Conservation (phyloP, 108 stramenopile genomes). For the Cylindrotheca closterium region DNA sequence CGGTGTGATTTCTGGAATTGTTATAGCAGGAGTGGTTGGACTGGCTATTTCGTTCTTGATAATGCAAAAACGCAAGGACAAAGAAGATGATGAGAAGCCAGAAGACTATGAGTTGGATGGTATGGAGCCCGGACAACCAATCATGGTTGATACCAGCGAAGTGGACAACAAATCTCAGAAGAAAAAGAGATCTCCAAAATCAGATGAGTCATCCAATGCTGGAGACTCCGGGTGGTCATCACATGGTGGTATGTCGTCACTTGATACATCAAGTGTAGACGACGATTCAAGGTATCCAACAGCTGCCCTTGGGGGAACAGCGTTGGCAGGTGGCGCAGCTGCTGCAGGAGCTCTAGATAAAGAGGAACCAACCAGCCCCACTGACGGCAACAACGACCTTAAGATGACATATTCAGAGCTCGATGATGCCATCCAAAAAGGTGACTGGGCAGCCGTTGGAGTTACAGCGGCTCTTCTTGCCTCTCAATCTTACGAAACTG, state of each 20-base stretch:
- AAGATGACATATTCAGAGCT: constrained; percentile 47
- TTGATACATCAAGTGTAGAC: constrained; percentile 61
- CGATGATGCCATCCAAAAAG: constrained; percentile 75
- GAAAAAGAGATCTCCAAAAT: background rate
- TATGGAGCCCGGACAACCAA: background rate
- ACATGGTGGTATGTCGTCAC: constrained; percentile 49
- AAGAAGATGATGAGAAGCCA: constrained; percentile 7
- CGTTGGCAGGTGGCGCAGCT: constrained; percentile 22
- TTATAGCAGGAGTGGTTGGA: constrained; percentile 29
- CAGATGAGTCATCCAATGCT: constrained; percentile 28
- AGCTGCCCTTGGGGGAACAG: constrained; percentile 51
- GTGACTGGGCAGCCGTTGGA: constrained; percentile 89
- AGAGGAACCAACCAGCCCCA: background rate
- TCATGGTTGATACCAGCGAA: background rate
- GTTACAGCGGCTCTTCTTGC: constrained; percentile 83
- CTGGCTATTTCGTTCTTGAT: constrained; percentile 5
- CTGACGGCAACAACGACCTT: constrained; percentile 7
- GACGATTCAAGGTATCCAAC: constrained; percentile 37
- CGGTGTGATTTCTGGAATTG: constrained; percentile 51
- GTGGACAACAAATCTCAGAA: constrained; percentile 5
- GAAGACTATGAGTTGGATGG: constrained; percentile 20
- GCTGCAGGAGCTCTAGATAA: constrained; percentile 9
- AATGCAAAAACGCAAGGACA: constrained; percentile 1
- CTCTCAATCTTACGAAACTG: constrained; percentile 58
- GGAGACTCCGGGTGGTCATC: constrained; percentile 59